A percentile compares a stretch with the other conserved stretches of the same genome.
Conservation (phyloP, 192 early-diverging fungal genomes). For the Martensiomyces pterosporus region DNA sequence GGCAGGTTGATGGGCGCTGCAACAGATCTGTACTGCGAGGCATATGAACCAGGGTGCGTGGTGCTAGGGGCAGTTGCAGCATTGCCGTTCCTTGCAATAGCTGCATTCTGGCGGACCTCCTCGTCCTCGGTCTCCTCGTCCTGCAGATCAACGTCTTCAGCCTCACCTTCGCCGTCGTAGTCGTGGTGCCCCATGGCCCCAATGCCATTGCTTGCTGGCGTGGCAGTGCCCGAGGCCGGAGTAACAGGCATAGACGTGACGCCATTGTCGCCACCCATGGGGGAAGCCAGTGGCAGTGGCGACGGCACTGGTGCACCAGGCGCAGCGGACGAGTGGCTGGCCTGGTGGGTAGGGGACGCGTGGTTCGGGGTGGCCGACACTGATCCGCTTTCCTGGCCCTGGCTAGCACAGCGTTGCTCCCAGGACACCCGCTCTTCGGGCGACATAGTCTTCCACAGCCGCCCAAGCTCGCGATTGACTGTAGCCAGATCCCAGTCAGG, state of each 20-base stretch:
- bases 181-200: conserved; percentile 2
- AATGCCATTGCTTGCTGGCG: conserved; percentile 25
- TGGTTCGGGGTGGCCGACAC: not conserved
- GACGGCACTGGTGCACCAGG: conserved; percentile 11
- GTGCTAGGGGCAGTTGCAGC: too few relatives aligned
- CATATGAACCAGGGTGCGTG: too few relatives aligned
- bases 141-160: conserved; percentile 47
- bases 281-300: conserved; percentile 14
- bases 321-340: not conserved
- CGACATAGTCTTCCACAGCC: conserved; percentile 44
- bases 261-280: conserved; percentile 16
- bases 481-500: conserved; percentile 48
- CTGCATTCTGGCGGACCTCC: not conserved
- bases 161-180: conserved; percentile 33
- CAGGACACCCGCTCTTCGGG: conserved; percentile 35
- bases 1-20: conserved; percentile 13
- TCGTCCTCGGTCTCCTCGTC: conserved; percentile 34
- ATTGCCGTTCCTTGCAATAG: not conserved
- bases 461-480: conserved; percentile 46
- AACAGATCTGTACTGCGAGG: too few relatives aligned
- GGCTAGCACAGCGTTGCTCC: conserved; percentile 27
- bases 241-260: conserved; percentile 25
- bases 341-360: not conserved
- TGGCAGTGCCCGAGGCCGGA: conserved; percentile 24
- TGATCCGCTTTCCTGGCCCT: not conserved